Conservation (phyloP, 176 grass and related monocot species). For the Echinochloa phyllopogon region DNA sequence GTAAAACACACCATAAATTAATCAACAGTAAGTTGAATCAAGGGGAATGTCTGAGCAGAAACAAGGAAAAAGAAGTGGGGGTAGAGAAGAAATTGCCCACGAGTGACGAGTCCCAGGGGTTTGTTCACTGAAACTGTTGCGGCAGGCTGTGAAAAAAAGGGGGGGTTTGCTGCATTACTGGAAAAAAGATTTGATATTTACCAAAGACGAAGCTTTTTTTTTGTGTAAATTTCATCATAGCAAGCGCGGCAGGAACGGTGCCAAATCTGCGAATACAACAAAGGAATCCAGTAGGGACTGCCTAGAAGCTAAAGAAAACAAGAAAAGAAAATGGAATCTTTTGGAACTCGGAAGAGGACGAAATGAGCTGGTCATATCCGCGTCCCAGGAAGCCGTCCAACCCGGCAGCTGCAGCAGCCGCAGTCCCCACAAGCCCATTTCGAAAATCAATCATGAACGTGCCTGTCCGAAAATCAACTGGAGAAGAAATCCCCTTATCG, state of each 20-base stretch:
- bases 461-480: not conserved
- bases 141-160: not conserved
- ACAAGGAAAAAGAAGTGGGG: not conserved
- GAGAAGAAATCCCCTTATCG: not conserved
- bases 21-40: not conserved
- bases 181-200: not conserved
- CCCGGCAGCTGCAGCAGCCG: not conserved
- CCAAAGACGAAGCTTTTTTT: not conserved
- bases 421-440: constrained; percentile 3
- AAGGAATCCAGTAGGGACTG: not conserved
- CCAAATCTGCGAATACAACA: not conserved
- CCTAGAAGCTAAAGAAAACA: not conserved
- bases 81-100: not conserved
- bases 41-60: not conserved
- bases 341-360: constrained; percentile 1
- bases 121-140: not conserved
- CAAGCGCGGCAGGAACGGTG: not conserved
- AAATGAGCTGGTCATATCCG: constrained; percentile 16
- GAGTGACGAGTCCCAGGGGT: not conserved
- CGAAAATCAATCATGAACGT: not conserved
- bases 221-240: not conserved
- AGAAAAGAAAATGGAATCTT: not conserved
- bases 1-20: not conserved
- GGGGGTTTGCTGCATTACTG: not conserved
- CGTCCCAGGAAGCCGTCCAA: constrained; percentile 21